These are phyloP conservation scores for Camelina neglecta DNA, from an alignment of 345 rosid genomes.

Conservation along the genomic window DNA sequence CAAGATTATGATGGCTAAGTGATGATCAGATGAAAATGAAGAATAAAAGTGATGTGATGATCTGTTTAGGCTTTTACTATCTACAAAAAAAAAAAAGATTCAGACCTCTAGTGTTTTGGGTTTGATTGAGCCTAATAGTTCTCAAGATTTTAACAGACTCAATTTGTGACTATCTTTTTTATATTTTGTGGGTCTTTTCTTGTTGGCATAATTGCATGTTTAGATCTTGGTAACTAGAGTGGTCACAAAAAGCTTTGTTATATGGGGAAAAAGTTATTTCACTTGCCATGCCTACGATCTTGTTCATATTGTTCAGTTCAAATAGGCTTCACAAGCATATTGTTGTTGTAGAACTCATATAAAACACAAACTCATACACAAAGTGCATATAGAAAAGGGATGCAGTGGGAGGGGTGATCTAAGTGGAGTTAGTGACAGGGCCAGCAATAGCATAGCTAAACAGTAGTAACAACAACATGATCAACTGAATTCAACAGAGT, in stretches of 20 bases:
- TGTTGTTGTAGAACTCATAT: too few relatives aligned
- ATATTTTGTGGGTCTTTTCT: neutral
- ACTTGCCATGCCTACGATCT: neutral
- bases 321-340: too few relatives aligned
- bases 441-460: too few relatives aligned
- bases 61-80: constrained; percentile 17
- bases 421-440: too few relatives aligned
- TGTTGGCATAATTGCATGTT: constrained; percentile 1
- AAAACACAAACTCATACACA: neutral
- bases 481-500: too few relatives aligned
- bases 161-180: neutral
- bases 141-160: constrained; percentile 24
- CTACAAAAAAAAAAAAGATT: neutral
- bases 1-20: constrained; percentile 47
- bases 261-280: neutral
- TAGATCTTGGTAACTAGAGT: neutral
- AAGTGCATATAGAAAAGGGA: too few relatives aligned
- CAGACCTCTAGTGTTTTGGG: constrained; percentile 2
- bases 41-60: constrained; percentile 25
- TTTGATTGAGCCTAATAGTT: constrained; percentile 12
- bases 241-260: neutral
- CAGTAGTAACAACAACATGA: too few relatives aligned
- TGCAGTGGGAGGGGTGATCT: too few relatives aligned
- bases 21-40: neutral
- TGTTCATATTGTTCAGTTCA: too few relatives aligned